Percentiles rank a stretch among this genome's conserved stretches.
These are phyloP conservation scores for Sistotremastrum suecicum DNA, from an alignment of 768 basidiomycete species.

Conservation along the genomic window DNA sequence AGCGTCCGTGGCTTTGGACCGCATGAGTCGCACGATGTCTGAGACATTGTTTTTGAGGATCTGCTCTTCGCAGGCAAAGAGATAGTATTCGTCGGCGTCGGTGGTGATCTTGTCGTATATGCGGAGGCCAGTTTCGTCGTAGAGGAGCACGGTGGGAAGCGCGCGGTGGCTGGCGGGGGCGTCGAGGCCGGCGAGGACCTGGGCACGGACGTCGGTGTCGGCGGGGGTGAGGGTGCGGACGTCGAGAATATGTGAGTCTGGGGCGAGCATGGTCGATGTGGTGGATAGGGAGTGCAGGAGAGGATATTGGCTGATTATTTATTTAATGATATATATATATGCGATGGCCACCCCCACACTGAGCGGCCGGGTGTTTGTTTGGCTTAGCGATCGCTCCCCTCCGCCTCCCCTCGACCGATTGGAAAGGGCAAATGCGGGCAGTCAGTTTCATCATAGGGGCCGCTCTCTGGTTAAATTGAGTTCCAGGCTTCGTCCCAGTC, in stretches of 20 bases:
- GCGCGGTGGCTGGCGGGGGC: slow-evolving; percentile 40
- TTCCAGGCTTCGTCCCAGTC: too few relatives aligned
- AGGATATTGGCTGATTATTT: background rate
- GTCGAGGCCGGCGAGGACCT: slow-evolving; percentile 42
- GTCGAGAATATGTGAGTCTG: slow-evolving; percentile 10
- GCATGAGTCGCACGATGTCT: slow-evolving; percentile 67
- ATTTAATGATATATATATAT: too few relatives aligned
- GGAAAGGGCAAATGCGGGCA: too few relatives aligned
- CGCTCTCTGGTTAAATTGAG: too few relatives aligned
- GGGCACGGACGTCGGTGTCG: slow-evolving; percentile 19
- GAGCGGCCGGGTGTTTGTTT: too few relatives aligned
- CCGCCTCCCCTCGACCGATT: too few relatives aligned
- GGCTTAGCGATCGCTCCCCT: too few relatives aligned
- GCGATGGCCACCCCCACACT: too few relatives aligned
- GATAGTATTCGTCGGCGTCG: slow-evolving; percentile 70
- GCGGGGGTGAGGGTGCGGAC: slow-evolving; percentile 9
- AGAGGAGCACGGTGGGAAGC: slow-evolving; percentile 73
- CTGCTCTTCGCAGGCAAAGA: slow-evolving; percentile 78
- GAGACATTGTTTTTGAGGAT: slow-evolving; percentile 60
- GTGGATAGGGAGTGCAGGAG: slow-evolving; percentile 16
- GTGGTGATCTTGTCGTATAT: slow-evolving; percentile 82
- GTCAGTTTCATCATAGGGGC: too few relatives aligned
- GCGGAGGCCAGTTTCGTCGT: slow-evolving; percentile 74
- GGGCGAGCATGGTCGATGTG: slow-evolving; percentile 15
- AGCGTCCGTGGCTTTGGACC: slow-evolving; percentile 22